Evolutionary conservation across 805 yeast species (phyloP), one percentile per base, ranked within the genome.

Genomic region (Wickerhamiella parazyma): DNA sequence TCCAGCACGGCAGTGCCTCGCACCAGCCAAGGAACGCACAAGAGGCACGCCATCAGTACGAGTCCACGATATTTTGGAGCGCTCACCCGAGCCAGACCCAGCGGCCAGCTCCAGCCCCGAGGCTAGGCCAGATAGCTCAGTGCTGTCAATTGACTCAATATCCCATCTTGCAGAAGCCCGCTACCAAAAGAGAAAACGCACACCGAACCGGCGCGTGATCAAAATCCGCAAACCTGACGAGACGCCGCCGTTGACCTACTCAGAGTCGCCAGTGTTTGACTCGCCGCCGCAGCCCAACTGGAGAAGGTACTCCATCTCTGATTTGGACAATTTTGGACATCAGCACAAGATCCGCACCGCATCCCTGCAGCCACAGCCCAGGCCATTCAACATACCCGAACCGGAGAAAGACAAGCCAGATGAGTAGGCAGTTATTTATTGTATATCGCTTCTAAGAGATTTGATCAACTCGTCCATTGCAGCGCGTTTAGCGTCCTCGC

Each of bases 271-370:
- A 16, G 38, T 40, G 21, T 33, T 33, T 26, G 38, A 40, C 33
- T 17, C 25, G 20, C 28, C 38, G 2, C 43, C 43, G 4, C 20
- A 33, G 2, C 20, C 25, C 9, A 34, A 16, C 4, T 6, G 11
- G 24, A 41, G 45, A 10, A 8, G 48, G 19, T 35, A 36, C 34
- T 41, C 48, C 14, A 36, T 25, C 14, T 45, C 46, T 2, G 38
- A 20, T 10, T 22, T 36, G 8, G 18, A 25, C n/a, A n/a, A 22
- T 6, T 33, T n/a, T 14, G 42, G 33, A 14, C 16, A 9, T 4
- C 39, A 37, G n/a, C 39, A 28, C 20, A 51, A 49, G 21, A 18
- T 41, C 14, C 53, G 55, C 14, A 46, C 54, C 3, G 45, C 49
- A 4, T 48, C 52, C 6, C 39, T 52, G 34, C 56, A 47, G 40